Conservation (phyloP, 208 protist species). For the Crithidia brevicula region DNA sequence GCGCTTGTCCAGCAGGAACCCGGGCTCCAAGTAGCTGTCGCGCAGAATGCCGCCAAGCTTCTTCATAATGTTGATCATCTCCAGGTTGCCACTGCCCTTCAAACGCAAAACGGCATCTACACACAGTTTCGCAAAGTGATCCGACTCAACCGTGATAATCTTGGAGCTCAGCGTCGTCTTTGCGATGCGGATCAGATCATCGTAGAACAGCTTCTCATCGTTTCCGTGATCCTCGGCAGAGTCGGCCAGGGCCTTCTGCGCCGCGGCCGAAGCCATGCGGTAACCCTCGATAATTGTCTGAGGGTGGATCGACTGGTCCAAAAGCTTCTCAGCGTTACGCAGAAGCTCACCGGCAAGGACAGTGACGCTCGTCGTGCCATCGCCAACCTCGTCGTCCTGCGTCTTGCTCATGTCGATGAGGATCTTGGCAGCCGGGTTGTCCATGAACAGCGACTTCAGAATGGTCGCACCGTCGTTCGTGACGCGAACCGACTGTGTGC, state of each 20-base stretch:
- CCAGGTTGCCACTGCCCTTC: slow-evolving; percentile 94
- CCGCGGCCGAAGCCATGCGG: slow-evolving; percentile 78
- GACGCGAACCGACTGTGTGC: slow-evolving; percentile 91
- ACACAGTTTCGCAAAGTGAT: slow-evolving; percentile 98
- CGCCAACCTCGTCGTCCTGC: slow-evolving; percentile 99
- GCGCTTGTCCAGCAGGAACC: slow-evolving; percentile 99
- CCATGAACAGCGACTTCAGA: slow-evolving; percentile 98
- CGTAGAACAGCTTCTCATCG: slow-evolving; percentile 92
- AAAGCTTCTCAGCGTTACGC: slow-evolving; percentile 98
- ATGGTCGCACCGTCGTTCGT: slow-evolving; percentile 99
- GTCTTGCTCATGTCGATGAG: slow-evolving; percentile 99
- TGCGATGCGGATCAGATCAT: slow-evolving; percentile 99
- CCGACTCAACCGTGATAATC: slow-evolving; percentile 96
- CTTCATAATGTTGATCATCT: slow-evolving; percentile 99
- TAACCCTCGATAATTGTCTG: slow-evolving; percentile 98
- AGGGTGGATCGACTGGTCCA: slow-evolving; percentile 98
- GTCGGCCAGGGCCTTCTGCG: slow-evolving; percentile 84
- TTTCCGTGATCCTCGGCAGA: slow-evolving; percentile 83
- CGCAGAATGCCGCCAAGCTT: slow-evolving; percentile 96
- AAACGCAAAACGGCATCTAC: slow-evolving; percentile 99
- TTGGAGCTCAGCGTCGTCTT: slow-evolving; percentile 99
- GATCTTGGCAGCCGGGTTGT: slow-evolving; percentile 99
- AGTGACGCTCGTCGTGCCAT: slow-evolving; percentile 99
- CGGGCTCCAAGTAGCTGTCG: slow-evolving; percentile 99
- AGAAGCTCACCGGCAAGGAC: slow-evolving; percentile 99